Percentiles rank a stretch among this genome's conserved stretches.
phyloP scores from a whole-genome alignment of 2,329 filamentous ascomycete genomes.

The Aspergillus pseudoglaucus region DNA sequence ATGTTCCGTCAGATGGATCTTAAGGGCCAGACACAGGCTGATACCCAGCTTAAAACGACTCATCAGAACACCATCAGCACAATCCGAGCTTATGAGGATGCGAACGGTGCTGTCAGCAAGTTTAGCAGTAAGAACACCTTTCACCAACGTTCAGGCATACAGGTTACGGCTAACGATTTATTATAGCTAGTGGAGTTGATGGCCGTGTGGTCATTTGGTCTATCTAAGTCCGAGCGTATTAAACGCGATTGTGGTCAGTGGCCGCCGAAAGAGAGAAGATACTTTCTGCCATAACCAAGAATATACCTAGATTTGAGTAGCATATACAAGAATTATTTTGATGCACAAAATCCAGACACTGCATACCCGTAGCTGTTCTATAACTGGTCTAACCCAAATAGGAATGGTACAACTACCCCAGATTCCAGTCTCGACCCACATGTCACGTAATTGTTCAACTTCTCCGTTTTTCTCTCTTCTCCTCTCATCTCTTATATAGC shows the following conservation, averaged over 20 bases:
- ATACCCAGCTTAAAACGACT: conserved; percentile 88
- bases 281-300: background rate
- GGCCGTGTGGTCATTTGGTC: conserved; percentile 76
- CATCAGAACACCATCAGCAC: conserved; percentile 96
- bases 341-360: background rate
- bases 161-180: conserved; percentile 11
- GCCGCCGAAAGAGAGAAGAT: too few species aligned
- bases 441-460: too few species aligned
- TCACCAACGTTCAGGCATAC: background rate
- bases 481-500: too few species aligned
- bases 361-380: too few species aligned
- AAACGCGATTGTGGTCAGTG: background rate
- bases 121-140: conserved; percentile 68
- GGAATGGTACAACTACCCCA: too few species aligned
- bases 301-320: background rate
- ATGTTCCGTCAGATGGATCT: conserved; percentile 99
- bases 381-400: too few species aligned
- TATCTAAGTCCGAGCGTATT: conserved; percentile 39
- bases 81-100: conserved; percentile 66
- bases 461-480: too few species aligned
- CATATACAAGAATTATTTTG: background rate
- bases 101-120: conserved; percentile 60
- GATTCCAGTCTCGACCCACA: too few species aligned
- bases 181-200: conserved; percentile 70
- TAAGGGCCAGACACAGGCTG: conserved; percentile 84